Percentiles rank a stretch among this genome's conserved stretches.
These are phyloP conservation scores for Aureobasidium sp. DNA, from an alignment of 2,329 filamentous ascomycete genomes.

Conservation along the genomic window DNA sequence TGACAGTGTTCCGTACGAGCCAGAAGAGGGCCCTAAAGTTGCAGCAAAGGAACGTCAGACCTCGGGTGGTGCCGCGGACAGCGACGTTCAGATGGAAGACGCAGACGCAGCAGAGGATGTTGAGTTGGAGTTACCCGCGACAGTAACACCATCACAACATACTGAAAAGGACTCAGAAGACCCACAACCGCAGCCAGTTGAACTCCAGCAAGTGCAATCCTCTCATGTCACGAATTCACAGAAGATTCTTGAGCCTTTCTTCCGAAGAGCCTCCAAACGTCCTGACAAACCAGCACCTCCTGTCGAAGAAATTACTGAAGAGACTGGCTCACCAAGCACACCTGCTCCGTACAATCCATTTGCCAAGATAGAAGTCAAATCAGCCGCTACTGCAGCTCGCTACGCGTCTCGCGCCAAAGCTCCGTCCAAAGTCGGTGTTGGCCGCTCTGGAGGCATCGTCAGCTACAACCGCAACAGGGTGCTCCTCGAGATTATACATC, in stretches of 20 bases:
- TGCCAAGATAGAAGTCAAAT: background rate
- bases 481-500: constrained; percentile 48
- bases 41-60: background rate
- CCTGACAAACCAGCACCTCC: background rate
- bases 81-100: background rate
- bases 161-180: background rate
- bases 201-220: background rate
- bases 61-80: background rate
- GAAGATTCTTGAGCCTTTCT: background rate
- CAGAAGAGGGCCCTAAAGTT: background rate
- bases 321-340: background rate
- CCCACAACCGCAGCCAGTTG: background rate
- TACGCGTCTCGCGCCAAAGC: background rate
- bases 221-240: background rate
- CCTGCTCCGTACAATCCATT: background rate
- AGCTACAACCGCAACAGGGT: constrained; percentile 42
- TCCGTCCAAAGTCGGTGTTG: constrained; percentile 20
- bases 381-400: background rate
- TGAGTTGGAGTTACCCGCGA: background rate
- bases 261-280: constrained; percentile 1
- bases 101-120: background rate
- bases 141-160: background rate
- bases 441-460: constrained; percentile 35
- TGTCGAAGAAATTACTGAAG: background rate
- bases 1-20: background rate